Conservation (phyloP, 352 stramenopile species). For the Phytopythium vexans region DNA sequence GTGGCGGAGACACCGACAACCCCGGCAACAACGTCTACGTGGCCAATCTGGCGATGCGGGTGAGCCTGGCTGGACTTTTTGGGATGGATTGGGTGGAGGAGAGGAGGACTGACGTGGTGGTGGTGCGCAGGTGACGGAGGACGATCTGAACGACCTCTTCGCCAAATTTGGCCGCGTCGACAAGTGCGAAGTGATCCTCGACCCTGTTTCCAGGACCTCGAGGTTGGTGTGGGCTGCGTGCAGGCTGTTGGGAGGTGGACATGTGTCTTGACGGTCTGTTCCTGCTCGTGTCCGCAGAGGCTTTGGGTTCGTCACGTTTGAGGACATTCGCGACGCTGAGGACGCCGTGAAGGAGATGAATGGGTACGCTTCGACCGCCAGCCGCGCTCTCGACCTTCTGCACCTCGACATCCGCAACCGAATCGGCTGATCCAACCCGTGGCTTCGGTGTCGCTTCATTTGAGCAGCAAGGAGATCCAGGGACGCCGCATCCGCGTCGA, state of each 20-base stretch:
- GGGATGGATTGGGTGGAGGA: background rate
- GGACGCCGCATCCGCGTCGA: slow-evolving; percentile 73
- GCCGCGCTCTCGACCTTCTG: background rate
- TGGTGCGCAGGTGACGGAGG: slow-evolving; percentile 27
- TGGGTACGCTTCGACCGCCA: slow-evolving; percentile 36
- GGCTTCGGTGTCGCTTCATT: background rate
- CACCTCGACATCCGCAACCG: background rate
- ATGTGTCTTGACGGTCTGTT: background rate
- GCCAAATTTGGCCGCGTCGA: slow-evolving; percentile 66
- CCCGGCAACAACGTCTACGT: slow-evolving; percentile 83
- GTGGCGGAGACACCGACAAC: slow-evolving; percentile 28
- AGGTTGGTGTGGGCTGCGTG: slow-evolving; percentile 24
- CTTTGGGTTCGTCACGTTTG: slow-evolving; percentile 77
- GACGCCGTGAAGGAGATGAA: slow-evolving; percentile 81
- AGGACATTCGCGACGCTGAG: slow-evolving; percentile 70
- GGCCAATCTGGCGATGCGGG: slow-evolving; percentile 55
- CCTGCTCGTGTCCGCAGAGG: slow-evolving; percentile 23
- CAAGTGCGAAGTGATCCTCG: slow-evolving; percentile 80
- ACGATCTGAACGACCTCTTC: slow-evolving; percentile 71
- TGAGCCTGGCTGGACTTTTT: slow-evolving; percentile 17
- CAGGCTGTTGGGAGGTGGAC: background rate
- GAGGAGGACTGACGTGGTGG: background rate
- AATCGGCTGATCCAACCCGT: background rate
- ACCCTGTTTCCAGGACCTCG: slow-evolving; percentile 74
- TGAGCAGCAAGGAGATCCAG: slow-evolving; percentile 66